Conservation (phyloP, 345 rosid genomes). For the Brassica juncea region DNA sequence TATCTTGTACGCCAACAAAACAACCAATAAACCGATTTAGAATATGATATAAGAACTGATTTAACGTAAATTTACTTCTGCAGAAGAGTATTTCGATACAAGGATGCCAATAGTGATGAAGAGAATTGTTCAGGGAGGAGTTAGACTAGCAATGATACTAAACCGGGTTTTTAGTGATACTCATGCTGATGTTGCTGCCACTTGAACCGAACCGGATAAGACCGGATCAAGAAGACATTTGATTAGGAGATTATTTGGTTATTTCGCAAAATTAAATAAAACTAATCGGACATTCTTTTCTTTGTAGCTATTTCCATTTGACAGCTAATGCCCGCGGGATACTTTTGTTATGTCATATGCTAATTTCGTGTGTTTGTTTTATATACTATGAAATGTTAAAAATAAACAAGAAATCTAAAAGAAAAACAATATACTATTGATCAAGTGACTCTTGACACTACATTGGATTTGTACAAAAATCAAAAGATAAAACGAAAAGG, state of each 20-base stretch:
- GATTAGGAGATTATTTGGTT: constrained; percentile 4
- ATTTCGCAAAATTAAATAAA: not conserved
- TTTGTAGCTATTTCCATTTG: constrained; percentile 13
- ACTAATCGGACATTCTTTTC: not conserved
- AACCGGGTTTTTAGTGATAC: constrained; percentile 59
- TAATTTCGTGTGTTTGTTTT: constrained; percentile 2
- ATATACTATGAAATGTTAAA: not conserved
- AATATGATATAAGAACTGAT: not conserved
- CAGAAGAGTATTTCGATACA: constrained; percentile 88
- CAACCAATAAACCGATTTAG: not conserved
- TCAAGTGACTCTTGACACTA: constrained; percentile 11
- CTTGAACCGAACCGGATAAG: constrained; percentile 35
- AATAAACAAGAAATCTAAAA: not conserved
- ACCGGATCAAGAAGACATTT: constrained; percentile 13
- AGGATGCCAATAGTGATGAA: constrained; percentile 90
- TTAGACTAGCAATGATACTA: constrained; percentile 83
- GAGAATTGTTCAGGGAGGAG: constrained; percentile 90
- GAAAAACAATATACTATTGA: not conserved
- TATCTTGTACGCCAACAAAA: constrained; percentile 11
- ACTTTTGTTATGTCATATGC: constrained; percentile 1
- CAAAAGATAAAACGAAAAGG: constrained; percentile 13
- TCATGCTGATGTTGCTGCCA: constrained; percentile 49
- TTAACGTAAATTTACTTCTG: not conserved
- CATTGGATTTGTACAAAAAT: constrained; percentile 15
- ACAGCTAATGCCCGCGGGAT: not conserved